Percentiles rank a stretch among this genome's conserved stretches.
These are phyloP conservation scores for Purshia tridentata DNA, from an alignment of 306 rosid genomes.

Conservation along the genomic window DNA sequence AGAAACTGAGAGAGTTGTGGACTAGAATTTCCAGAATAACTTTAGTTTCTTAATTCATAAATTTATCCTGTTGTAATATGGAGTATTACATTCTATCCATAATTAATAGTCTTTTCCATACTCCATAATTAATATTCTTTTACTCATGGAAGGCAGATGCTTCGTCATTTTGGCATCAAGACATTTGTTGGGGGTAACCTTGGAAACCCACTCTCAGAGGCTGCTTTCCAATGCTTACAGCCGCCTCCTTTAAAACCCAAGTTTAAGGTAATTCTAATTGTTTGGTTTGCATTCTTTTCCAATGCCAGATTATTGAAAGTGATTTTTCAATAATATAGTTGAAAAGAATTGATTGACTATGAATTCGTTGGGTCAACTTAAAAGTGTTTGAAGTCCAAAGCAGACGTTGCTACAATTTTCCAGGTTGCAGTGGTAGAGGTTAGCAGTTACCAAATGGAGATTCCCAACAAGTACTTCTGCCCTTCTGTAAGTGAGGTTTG, in stretches of 20 bases:
- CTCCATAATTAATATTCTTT: background rate
- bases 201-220: slow-evolving; percentile 36
- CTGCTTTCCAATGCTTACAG: slow-evolving; percentile 29
- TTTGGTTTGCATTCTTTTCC: background rate
- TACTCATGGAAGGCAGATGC: slow-evolving; percentile 30
- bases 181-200: slow-evolving; percentile 39
- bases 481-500: slow-evolving; percentile 30
- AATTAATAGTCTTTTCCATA: slow-evolving; percentile 2
- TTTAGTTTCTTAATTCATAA: background rate
- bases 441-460: slow-evolving; percentile 39
- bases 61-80: background rate
- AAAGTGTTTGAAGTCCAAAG: background rate
- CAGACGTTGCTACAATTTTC: background rate
- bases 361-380: slow-evolving; percentile 10
- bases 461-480: slow-evolving; percentile 33
- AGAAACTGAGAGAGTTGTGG: background rate
- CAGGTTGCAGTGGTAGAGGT: slow-evolving; percentile 41
- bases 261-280: slow-evolving; percentile 23
- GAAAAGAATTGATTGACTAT: background rate
- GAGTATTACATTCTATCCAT: background rate
- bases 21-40: background rate
- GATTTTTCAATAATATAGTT: background rate
- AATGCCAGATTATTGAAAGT: background rate
- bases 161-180: slow-evolving; percentile 24
- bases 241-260: slow-evolving; percentile 18